Percentiles rank a stretch among this genome's conserved stretches.
phyloP scores from a whole-genome alignment of 2,329 filamentous ascomycete species.

The Aureobasidium lini region DNA sequence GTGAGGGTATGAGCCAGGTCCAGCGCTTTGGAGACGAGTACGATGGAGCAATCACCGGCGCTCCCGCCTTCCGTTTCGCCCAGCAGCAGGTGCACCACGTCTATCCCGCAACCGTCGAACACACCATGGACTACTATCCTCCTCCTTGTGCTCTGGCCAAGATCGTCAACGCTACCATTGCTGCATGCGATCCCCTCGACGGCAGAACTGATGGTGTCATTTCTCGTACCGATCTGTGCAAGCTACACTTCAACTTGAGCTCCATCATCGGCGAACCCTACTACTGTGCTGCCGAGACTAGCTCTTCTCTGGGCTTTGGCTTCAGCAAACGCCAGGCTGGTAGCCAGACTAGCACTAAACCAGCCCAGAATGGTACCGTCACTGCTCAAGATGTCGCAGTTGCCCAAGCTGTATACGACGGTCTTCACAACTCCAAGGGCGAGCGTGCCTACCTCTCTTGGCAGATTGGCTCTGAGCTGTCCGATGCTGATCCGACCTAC shows the following conservation, averaged over 20 bases:
- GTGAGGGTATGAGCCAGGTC: constrained; percentile 43
- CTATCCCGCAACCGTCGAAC: constrained; percentile 33
- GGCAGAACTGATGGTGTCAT: constrained; percentile 49
- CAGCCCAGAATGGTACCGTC: constrained; percentile 29
- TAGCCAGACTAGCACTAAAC: constrained; percentile 14
- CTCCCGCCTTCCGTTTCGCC: constrained; percentile 41
- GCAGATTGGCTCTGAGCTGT: constrained; percentile 26
- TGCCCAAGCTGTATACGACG: constrained; percentile 31
- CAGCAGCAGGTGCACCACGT: constrained; percentile 42
- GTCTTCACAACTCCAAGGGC: constrained; percentile 34
- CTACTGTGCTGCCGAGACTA: constrained; percentile 32
- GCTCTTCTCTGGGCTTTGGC: constrained; percentile 12
- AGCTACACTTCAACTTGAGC: constrained; percentile 39
- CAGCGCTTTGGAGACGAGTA: constrained; percentile 45
- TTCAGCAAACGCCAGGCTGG: constrained; percentile 1
- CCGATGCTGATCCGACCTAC: constrained; percentile 31
- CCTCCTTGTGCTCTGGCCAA: constrained; percentile 41
- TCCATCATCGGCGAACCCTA: constrained; percentile 41
- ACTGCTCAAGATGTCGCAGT: constrained; percentile 27
- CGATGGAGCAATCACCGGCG: constrained; percentile 40
- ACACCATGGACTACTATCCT: constrained; percentile 35
- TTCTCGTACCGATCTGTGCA: constrained; percentile 42
- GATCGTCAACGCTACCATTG: constrained; percentile 49
- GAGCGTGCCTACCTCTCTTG: constrained; percentile 35
- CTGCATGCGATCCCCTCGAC: constrained; percentile 49